These are phyloP conservation scores for Rhizopus delemar DNA, from an alignment of 371 early-diverging fungal genomes.

Conservation along the genomic window DNA sequence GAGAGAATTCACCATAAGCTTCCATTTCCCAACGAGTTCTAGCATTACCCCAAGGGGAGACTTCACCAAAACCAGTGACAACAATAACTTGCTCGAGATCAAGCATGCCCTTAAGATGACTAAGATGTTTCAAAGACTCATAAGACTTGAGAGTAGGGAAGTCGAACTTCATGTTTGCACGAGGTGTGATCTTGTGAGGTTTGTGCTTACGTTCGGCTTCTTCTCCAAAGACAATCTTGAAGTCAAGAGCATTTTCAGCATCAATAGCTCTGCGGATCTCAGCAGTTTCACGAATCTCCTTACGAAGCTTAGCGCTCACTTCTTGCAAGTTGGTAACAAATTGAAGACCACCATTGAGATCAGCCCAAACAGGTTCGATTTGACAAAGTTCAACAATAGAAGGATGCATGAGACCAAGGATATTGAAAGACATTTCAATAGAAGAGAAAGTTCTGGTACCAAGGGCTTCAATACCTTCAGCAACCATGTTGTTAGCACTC, in stretches of 20 bases:
- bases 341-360: constrained; percentile 92
- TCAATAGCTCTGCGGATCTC: constrained; percentile 87
- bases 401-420: constrained; percentile 90
- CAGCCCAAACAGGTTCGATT: constrained; percentile 89
- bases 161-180: constrained; percentile 92
- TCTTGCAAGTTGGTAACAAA: constrained; percentile 80
- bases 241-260: constrained; percentile 77
- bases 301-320: constrained; percentile 73
- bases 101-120: constrained; percentile 83
- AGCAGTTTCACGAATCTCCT: constrained; percentile 77
- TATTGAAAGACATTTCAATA: constrained; percentile 94
- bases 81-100: constrained; percentile 94
- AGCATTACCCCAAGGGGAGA: constrained; percentile 92
- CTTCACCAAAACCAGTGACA: constrained; percentile 93
- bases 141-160: constrained; percentile 80
- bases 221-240: constrained; percentile 74
- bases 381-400: constrained; percentile 77
- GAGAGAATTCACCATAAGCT: constrained; percentile 88
- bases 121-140: constrained; percentile 68
- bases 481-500: constrained; percentile 89
- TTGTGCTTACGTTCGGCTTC: constrained; percentile 77
- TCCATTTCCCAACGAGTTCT: constrained; percentile 99
- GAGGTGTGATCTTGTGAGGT: constrained; percentile 77
- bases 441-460: constrained; percentile 94
- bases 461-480: constrained; percentile 86